phyloP scores from a whole-genome alignment of 2,329 filamentous ascomycete genomes.

The Ascochyta fabae region DNA sequence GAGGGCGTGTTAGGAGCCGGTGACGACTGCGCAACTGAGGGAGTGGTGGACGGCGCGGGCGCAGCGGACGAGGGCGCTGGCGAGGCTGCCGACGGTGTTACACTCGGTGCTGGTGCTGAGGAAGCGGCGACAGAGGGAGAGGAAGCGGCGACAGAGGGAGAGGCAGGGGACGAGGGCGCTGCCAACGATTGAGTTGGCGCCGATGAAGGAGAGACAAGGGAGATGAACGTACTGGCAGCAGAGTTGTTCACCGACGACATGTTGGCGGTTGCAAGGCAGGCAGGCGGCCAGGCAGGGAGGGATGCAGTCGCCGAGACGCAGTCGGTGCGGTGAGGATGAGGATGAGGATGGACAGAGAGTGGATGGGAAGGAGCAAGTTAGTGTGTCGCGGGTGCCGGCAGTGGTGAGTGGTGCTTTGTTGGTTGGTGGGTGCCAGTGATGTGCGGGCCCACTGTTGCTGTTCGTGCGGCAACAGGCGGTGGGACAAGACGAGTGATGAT shows the following conservation, averaged over 20 bases:
- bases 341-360: not conserved
- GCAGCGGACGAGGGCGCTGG: slow-evolving; percentile 25
- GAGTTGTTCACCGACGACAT: slow-evolving; percentile 40
- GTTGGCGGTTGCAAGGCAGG: slow-evolving; percentile 23
- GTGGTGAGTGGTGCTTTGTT: not conserved
- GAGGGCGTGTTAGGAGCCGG: slow-evolving; percentile 27
- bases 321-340: slow-evolving; percentile 13
- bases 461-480: slow-evolving; percentile 23
- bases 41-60: slow-evolving; percentile 22
- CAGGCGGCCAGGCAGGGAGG: slow-evolving; percentile 16
- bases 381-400: slow-evolving; percentile 24
- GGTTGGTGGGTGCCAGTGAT: slow-evolving; percentile 13
- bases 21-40: slow-evolving; percentile 24
- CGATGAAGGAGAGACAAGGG: slow-evolving; percentile 22
- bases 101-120: slow-evolving; percentile 23
- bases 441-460: slow-evolving; percentile 17
- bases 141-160: slow-evolving; percentile 11
- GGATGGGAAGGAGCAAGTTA: slow-evolving; percentile 20
- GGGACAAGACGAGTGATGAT: slow-evolving; percentile 27
- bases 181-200: slow-evolving; percentile 17
- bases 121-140: slow-evolving; percentile 23
- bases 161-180: slow-evolving; percentile 19
- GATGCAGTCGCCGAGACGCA: slow-evolving; percentile 8
- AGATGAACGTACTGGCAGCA: slow-evolving; percentile 43
- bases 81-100: slow-evolving; percentile 32